Evolutionary conservation across 1,139 yeast species (phyloP).

Genomic region (Saccharomyces hybrid): DNA sequence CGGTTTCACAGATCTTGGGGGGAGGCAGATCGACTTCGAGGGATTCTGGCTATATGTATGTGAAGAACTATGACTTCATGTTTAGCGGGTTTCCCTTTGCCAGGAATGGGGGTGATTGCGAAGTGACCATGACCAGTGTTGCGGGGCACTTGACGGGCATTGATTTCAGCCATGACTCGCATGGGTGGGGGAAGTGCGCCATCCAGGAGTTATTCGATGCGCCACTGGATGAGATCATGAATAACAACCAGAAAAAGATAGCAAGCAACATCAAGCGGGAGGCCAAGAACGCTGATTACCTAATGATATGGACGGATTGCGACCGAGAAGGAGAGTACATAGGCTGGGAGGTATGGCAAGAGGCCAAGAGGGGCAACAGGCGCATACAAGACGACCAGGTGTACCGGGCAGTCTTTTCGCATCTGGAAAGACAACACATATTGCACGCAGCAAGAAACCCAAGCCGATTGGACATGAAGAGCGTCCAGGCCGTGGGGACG

Average conservation of each 20-base stretch:
- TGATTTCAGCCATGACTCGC: slow-evolving; percentile 52
- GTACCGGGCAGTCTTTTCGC: slow-evolving; percentile 78
- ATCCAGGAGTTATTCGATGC: slow-evolving; percentile 68
- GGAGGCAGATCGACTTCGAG: slow-evolving; percentile 56
- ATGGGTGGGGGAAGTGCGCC: slow-evolving; percentile 59
- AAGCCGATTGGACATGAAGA: slow-evolving; percentile 57
- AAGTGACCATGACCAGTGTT: slow-evolving; percentile 88
- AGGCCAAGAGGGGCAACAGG: slow-evolving; percentile 54
- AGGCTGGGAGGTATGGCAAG: slow-evolving; percentile 73
- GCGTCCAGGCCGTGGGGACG: slow-evolving; percentile 78
- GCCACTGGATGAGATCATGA: slow-evolving; percentile 43
- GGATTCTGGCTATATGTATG: slow-evolving; percentile 50
- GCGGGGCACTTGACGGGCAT: slow-evolving; percentile 69
- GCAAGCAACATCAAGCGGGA: slow-evolving; percentile 65
- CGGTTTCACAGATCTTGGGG: slow-evolving; percentile 66
- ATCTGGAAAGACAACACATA: slow-evolving; percentile 71
- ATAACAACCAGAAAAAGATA: slow-evolving; percentile 41
- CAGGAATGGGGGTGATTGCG: slow-evolving; percentile 33
- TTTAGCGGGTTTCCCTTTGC: slow-evolving; percentile 45
- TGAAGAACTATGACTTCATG: slow-evolving; percentile 73
- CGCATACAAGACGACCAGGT: slow-evolving; percentile 38
- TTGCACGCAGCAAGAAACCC: slow-evolving; percentile 69
- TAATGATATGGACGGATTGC: slow-evolving; percentile 98
- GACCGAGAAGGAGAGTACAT: slow-evolving; percentile 97
- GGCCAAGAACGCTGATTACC: slow-evolving; percentile 49